phyloP scores from a whole-genome alignment of 179 eudicot species.

The Kewa caespitosa region DNA sequence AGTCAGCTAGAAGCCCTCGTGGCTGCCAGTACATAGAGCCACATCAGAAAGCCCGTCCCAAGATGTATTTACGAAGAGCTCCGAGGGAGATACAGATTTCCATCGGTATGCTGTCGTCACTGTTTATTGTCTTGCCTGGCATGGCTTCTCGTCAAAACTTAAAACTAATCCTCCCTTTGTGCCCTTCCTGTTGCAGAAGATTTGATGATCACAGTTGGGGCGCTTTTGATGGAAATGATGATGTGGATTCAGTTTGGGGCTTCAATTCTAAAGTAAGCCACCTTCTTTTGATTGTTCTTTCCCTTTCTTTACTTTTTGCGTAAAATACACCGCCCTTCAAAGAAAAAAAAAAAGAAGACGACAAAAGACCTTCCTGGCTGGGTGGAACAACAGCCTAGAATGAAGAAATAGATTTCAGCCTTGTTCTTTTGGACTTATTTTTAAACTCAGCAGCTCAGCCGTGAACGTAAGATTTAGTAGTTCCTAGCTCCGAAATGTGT shows the following conservation, averaged over 20 bases:
- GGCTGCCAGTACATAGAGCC: constrained; percentile 53
- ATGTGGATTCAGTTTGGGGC: constrained; percentile 79
- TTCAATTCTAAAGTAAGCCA: constrained; percentile 60
- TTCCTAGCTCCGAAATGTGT: too few relatives aligned
- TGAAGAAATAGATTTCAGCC: too few relatives aligned
- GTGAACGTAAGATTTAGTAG: too few relatives aligned
- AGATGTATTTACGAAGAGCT: constrained; percentile 47
- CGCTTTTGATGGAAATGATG: constrained; percentile 69
- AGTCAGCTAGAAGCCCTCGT: constrained; percentile 69
- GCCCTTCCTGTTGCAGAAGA: constrained; percentile 45
- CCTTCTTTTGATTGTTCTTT: too few relatives aligned
- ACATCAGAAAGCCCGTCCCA: constrained; percentile 50
- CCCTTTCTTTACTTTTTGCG: too few relatives aligned
- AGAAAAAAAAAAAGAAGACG: too few relatives aligned
- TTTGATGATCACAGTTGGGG: constrained; percentile 80
- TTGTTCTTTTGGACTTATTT: too few relatives aligned
- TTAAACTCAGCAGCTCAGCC: too few relatives aligned
- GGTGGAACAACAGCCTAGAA: too few relatives aligned
- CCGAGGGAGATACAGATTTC: constrained; percentile 59
- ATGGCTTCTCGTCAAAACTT: background rate
- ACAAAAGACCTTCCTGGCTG: too few relatives aligned
- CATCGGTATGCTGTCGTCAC: constrained; percentile 44
- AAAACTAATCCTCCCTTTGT: constrained; percentile 20
- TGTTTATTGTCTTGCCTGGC: background rate
- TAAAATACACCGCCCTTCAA: too few relatives aligned